Evolutionary conservation across 495 filamentous ascomycete species (phyloP).

Genomic region (Talaromyces liani): DNA sequence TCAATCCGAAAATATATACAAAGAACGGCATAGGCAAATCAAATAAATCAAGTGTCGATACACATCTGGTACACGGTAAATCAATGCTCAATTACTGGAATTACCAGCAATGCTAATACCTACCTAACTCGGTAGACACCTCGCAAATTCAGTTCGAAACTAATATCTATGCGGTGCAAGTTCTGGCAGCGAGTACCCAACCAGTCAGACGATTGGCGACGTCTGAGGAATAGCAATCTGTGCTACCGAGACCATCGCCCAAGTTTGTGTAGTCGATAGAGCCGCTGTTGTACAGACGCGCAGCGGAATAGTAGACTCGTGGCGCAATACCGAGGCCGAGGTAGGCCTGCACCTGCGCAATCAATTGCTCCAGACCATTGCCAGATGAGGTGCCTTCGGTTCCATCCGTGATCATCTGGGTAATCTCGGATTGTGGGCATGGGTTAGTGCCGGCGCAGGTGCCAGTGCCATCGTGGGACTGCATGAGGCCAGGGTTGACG

Average conservation of each 20-base stretch:
- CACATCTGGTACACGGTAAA: too few species aligned
- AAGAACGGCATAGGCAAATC: too few species aligned
- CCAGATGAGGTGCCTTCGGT: constrained; percentile 23
- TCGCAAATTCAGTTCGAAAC: too few species aligned
- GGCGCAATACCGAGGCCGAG: constrained; percentile 11
- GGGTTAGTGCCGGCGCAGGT: constrained; percentile 30
- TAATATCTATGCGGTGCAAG: too few species aligned
- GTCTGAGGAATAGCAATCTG: constrained; percentile 49
- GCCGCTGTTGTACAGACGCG: constrained; percentile 53
- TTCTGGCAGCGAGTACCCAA: too few species aligned
- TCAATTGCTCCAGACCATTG: constrained; percentile 30
- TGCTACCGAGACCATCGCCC: constrained; percentile 36
- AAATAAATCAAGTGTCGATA: too few species aligned
- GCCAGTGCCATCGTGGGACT: constrained; percentile 39
- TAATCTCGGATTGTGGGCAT: constrained; percentile 23
- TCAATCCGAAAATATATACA: too few species aligned
- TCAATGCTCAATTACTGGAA: too few species aligned
- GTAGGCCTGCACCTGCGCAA: constrained; percentile 14
- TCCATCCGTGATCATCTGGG: constrained; percentile 44
- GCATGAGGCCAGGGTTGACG: constrained; percentile 49
- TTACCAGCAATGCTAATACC: too few species aligned
- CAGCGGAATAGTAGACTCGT: constrained; percentile 40
- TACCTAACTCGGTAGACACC: too few species aligned
- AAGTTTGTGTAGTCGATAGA: constrained; percentile 39
- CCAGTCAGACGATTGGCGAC: constrained; percentile 44